Evolutionary conservation across 331 rosid genomes (phyloP).

Genomic region (Malus hybrid): DNA sequence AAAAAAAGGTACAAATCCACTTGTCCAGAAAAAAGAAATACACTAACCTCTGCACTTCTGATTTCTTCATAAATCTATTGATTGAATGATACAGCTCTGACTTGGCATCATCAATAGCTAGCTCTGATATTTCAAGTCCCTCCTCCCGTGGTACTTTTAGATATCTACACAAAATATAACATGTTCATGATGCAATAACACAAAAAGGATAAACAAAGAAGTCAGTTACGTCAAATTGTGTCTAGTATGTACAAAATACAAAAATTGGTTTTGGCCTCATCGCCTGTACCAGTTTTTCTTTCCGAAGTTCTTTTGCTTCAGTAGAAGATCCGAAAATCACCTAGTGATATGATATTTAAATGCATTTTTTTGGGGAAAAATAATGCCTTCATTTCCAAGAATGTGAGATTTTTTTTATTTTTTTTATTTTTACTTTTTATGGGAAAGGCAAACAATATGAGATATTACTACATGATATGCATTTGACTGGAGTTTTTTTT

Average conservation of each 20-base stretch:
- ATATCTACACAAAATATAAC: conserved; percentile 35
- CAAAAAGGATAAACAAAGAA: not conserved
- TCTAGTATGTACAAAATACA: not conserved
- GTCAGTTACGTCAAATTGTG: not conserved
- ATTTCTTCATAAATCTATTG: conserved; percentile 44
- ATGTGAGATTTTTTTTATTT: no score
- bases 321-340: not conserved
- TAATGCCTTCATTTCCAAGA: not conserved
- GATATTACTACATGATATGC: not conserved
- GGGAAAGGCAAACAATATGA: not conserved
- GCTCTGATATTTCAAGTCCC: conserved; percentile 85
- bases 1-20: not conserved
- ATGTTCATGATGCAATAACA: not conserved
- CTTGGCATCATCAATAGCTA: conserved; percentile 62
- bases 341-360: not conserved
- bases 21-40: not conserved
- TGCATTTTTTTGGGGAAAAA: not conserved
- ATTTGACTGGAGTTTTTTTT: not conserved
- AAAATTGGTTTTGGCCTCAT: not conserved
- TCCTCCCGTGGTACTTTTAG: conserved; percentile 54
- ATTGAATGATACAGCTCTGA: conserved; percentile 60
- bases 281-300: not conserved
- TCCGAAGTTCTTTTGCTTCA: not conserved
- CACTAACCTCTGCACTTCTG: conserved; percentile 69
- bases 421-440: no score